Conservation (phyloP, 208 protist genomes). For the Trypanosoma platydactyli region DNA sequence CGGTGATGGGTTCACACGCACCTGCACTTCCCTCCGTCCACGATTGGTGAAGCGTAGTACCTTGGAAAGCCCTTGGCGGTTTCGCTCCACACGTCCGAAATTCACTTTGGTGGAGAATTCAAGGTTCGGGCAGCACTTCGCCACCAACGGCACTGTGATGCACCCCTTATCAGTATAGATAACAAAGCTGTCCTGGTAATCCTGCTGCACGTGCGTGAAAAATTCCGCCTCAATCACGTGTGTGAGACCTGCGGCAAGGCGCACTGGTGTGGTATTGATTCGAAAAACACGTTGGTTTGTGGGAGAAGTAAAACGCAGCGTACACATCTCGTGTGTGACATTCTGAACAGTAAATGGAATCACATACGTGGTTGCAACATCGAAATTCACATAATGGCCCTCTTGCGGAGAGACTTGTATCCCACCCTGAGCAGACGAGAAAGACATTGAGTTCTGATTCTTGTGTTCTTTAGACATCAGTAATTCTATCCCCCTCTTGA, state of each 20-base stretch:
- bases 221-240: slow-evolving; percentile 86
- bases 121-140: slow-evolving; percentile 61
- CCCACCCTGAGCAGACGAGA: not conserved
- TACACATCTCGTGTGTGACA: slow-evolving; percentile 49
- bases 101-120: slow-evolving; percentile 51
- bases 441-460: not conserved
- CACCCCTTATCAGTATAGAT: slow-evolving; percentile 69
- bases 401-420: slow-evolving; percentile 50
- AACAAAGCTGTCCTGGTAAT: slow-evolving; percentile 73
- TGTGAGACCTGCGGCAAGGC: slow-evolving; percentile 70
- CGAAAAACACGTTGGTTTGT: slow-evolving; percentile 56
- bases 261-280: slow-evolving; percentile 61
- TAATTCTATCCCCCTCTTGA: too few species aligned
- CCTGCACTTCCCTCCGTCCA: slow-evolving; percentile 57
- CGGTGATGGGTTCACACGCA: slow-evolving; percentile 15
- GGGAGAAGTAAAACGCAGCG: slow-evolving; percentile 77
- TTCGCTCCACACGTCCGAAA: slow-evolving; percentile 77
- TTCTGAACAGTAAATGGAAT: slow-evolving; percentile 86
- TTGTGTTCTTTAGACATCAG: too few species aligned
- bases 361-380: slow-evolving; percentile 85
- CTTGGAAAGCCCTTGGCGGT: slow-evolving; percentile 33
- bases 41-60: slow-evolving; percentile 66
- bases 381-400: slow-evolving; percentile 86
- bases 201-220: slow-evolving; percentile 58
- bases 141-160: slow-evolving; percentile 65